Base-by-base conservation (phyloP, 2,329 filamentous ascomycete species). In the Exophiala mesophila region DNA sequence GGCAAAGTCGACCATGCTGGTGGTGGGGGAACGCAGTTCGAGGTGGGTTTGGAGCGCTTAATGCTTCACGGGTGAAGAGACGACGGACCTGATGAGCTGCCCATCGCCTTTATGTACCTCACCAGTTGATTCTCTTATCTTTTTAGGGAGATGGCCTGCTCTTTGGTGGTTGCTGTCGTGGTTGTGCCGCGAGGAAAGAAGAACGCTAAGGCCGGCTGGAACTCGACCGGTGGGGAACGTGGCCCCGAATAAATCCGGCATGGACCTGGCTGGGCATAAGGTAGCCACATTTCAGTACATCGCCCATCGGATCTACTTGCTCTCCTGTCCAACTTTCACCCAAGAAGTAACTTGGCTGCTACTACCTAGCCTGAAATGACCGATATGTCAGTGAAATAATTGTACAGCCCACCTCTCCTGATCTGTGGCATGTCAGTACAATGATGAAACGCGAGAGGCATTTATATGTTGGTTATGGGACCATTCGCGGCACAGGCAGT, bases 1-100 rank as follows among this genome's bases (percentile, higher is more conserved):
- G 24, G 24, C 24, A 28, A 36, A 36, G 19, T 36, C 33, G 33
- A 36, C 19, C 33, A 36, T 36, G 33, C 20, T 36, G 33, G 33
- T 17, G 16, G 33, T 36, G 16, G 33, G 33, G 8, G 24, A n/a
- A 28, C 24, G n/a, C 24, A 28, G 24, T 28, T 28, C 24, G 24
- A 28, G 24, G 24, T 28, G 8, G 24, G 8, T 28, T 28, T 8
- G 24, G 24, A 28, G 24, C 24, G n/a, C 24, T 28, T 8, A n/a
- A 28, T 28, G 24, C 24, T 28, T 8, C 24, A 28, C 24, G n/a
- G 24, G 24, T 28, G 24, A 8, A 28, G 24, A 28, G 24, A 28
- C n/a, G 24, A n/a, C 24, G 24, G 24, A 28, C 24, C 24, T 28
- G 24, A 28, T 28, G n/a, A 28, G 24, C 24, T 28, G 24, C 24